A percentile compares a stretch with the other conserved stretches of the same genome.
These are phyloP conservation scores for Ceratocystis huliohia DNA, from an alignment of 2,329 filamentous ascomycete species.

Conservation along the genomic window DNA sequence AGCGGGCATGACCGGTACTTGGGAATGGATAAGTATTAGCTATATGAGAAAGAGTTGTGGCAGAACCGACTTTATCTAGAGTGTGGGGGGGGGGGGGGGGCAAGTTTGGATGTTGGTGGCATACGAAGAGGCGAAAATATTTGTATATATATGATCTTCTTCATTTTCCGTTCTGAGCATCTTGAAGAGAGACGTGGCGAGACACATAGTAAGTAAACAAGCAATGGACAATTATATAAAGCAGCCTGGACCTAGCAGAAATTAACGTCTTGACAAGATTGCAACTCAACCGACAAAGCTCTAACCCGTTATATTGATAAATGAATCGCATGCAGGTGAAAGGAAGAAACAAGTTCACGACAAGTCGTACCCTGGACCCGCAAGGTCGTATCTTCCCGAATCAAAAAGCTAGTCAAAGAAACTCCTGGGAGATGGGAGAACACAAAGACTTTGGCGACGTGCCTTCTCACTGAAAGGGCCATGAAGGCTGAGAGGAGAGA, in stretches of 20 bases:
- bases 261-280: not conserved
- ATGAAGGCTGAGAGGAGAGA: not conserved
- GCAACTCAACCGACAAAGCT: not conserved
- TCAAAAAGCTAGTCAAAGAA: not conserved
- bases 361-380: not conserved
- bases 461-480: not conserved
- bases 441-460: constrained; percentile 18
- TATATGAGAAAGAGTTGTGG: too few relatives aligned
- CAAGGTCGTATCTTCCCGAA: not conserved
- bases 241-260: not conserved
- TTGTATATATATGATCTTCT: too few relatives aligned
- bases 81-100: not conserved
- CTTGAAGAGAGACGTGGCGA: too few relatives aligned
- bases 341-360: not conserved
- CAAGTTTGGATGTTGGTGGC: too few relatives aligned
- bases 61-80: not conserved
- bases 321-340: not conserved
- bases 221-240: too few relatives aligned
- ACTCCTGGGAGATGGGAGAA: constrained; percentile 7
- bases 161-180: too few relatives aligned
- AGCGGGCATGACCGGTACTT: not conserved
- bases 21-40: too few relatives aligned
- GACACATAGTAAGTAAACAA: too few relatives aligned
- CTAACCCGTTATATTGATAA: not conserved
- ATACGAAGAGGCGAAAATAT: too few relatives aligned